phyloP scores from a whole-genome alignment of 2,329 filamentous ascomycete genomes.

The Fusarium coffeatum region DNA sequence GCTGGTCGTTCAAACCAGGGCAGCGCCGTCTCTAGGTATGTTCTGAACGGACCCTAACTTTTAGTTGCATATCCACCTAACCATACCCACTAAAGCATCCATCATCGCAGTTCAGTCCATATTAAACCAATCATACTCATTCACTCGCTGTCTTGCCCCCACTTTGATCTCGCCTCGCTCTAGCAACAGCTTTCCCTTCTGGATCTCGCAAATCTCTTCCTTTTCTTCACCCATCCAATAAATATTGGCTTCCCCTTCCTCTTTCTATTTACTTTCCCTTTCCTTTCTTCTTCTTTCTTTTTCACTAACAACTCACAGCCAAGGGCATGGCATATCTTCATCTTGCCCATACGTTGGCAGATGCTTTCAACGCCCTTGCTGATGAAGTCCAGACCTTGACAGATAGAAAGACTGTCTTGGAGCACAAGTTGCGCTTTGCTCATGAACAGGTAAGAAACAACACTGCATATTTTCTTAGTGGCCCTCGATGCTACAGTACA shows the following conservation, averaged over 20 bases:
- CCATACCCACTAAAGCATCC: conserved; percentile 10
- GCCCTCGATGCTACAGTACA: not conserved
- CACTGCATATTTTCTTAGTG: conserved; percentile 4
- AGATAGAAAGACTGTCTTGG: conserved; percentile 72
- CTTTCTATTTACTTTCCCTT: conserved; percentile 11
- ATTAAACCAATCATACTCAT: not conserved
- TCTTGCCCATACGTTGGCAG: conserved; percentile 67
- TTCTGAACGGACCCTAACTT: conserved; percentile 13
- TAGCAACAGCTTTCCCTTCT: conserved; percentile 26
- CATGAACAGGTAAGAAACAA: conserved; percentile 69
- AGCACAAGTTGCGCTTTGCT: conserved; percentile 74
- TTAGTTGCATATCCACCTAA: conserved; percentile 8
- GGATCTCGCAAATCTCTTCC: conserved; percentile 41
- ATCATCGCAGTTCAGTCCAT: conserved; percentile 15
- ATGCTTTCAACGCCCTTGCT: conserved; percentile 73
- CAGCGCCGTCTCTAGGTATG: not conserved
- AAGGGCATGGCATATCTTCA: conserved; percentile 54
- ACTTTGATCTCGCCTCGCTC: conserved; percentile 37
- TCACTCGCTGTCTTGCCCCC: not conserved
- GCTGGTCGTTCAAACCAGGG: not conserved
- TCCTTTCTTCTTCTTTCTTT: conserved; percentile 17
- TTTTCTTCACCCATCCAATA: conserved; percentile 27
- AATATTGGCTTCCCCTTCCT: conserved; percentile 24
- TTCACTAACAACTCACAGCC: conserved; percentile 25
- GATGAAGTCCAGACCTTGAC: conserved; percentile 73